Conservation (phyloP, 2,329 filamentous ascomycete genomes). For the Colletotrichum euphorbiae region DNA sequence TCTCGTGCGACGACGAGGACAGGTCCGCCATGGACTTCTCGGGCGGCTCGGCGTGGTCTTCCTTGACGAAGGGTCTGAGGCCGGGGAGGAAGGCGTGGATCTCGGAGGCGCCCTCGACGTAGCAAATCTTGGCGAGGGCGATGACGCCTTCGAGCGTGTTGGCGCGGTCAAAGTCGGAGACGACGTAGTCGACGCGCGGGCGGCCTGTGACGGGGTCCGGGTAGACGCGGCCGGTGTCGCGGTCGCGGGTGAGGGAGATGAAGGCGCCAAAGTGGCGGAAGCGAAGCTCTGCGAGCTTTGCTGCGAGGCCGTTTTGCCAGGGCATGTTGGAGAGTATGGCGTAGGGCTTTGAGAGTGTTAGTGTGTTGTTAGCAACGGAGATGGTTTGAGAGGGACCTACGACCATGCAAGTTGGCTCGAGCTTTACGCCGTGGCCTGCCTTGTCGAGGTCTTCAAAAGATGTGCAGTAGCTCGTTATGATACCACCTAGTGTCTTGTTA, state of each 20-base stretch:
- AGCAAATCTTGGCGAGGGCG: constrained; percentile 80
- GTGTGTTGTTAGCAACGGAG: not conserved
- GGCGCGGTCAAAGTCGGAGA: constrained; percentile 77
- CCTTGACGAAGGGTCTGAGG: constrained; percentile 70
- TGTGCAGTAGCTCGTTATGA: constrained; percentile 81
- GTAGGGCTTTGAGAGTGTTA: constrained; percentile 68
- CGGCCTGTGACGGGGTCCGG: constrained; percentile 75
- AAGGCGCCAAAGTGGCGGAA: constrained; percentile 77
- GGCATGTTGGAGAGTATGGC: constrained; percentile 71
- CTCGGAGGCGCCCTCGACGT: constrained; percentile 82
- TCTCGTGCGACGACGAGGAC: constrained; percentile 12
- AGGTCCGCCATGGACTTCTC: constrained; percentile 32
- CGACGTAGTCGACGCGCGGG: constrained; percentile 75
- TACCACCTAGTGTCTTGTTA: constrained; percentile 66
- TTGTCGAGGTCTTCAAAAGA: constrained; percentile 86
- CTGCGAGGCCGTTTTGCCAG: constrained; percentile 76
- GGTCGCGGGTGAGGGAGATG: constrained; percentile 81
- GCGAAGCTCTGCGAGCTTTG: constrained; percentile 77
- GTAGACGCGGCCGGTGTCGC: constrained; percentile 79
- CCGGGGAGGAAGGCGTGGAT: constrained; percentile 76
- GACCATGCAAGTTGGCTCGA: constrained; percentile 81
- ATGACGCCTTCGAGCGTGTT: constrained; percentile 79
- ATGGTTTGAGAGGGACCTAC: constrained; percentile 50
- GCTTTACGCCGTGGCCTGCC: constrained; percentile 82
- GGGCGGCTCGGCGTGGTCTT: constrained; percentile 40